Conservation (phyloP, 1,139 yeast genomes). For the Eremothecium cymbalariae region DNA sequence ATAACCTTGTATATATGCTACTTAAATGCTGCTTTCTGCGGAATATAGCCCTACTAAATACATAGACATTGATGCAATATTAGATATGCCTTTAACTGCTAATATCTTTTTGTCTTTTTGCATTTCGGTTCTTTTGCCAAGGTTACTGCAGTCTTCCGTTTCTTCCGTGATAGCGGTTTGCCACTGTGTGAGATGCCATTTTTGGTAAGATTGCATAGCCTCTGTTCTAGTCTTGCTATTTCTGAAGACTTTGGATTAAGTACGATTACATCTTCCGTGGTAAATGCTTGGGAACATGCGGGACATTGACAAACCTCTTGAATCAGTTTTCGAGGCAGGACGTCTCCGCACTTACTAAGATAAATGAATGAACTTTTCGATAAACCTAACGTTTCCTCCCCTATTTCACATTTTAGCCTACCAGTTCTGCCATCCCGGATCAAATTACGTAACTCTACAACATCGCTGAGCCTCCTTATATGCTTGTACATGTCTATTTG, state of each 20-base stretch:
- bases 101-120: too few species aligned
- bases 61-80: too few species aligned
- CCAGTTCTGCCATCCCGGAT: conserved; percentile 13
- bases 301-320: conserved; percentile 36
- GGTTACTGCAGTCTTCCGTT: conserved; percentile 18
- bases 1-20: too few species aligned
- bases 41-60: background rate
- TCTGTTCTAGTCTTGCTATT: conserved; percentile 26
- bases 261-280: conserved; percentile 32
- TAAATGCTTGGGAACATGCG: conserved; percentile 34
- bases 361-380: conserved; percentile 38
- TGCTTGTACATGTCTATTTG: conserved; percentile 35
- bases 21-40: too few species aligned
- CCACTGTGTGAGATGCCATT: conserved; percentile 44
- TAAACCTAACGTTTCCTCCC: conserved; percentile 34
- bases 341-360: conserved; percentile 49
- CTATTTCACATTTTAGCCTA: conserved; percentile 47
- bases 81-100: too few species aligned
- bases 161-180: conserved; percentile 33
- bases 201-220: conserved; percentile 33
- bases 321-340: conserved; percentile 37
- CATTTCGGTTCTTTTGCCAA: background rate
- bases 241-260: conserved; percentile 34
- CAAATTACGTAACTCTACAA: conserved; percentile 37
- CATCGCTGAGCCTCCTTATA: conserved; percentile 42